Evolutionary conservation across 441 rosid species (phyloP).

Genomic region (Populus hybrid): DNA sequence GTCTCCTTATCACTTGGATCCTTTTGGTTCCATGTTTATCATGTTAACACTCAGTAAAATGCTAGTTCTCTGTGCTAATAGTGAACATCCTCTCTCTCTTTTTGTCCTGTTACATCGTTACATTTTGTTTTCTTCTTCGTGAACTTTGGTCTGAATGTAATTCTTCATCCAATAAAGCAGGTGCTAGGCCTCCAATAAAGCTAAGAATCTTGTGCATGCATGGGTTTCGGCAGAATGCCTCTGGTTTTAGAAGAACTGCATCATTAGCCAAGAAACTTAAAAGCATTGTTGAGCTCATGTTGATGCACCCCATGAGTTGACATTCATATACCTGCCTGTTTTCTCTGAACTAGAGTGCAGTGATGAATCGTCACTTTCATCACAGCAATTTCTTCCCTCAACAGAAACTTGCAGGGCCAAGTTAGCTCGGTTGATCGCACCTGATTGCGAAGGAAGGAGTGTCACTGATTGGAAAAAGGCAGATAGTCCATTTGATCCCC

Average conservation of each 20-base stretch:
- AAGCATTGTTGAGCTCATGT: constrained; percentile 61
- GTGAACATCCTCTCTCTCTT: background rate
- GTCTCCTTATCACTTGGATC: constrained; percentile 24
- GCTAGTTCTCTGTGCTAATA: background rate
- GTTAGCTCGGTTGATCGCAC: constrained; percentile 81
- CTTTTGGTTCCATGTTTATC: constrained; percentile 3
- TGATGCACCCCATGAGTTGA: constrained; percentile 80
- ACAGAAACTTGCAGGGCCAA: constrained; percentile 57
- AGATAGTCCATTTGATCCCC: constrained; percentile 61
- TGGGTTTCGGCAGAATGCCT: constrained; percentile 91
- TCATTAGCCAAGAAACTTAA: constrained; percentile 92
- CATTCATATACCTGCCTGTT: constrained; percentile 61
- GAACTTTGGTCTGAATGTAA: background rate
- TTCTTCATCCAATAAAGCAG: constrained; percentile 14
- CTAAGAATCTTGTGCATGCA: constrained; percentile 87
- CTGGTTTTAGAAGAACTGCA: constrained; percentile 87
- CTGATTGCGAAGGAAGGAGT: constrained; percentile 33
- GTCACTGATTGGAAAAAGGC: constrained; percentile 57
- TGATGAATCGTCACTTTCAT: constrained; percentile 22
- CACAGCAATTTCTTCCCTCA: constrained; percentile 36
- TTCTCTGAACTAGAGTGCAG: constrained; percentile 5
- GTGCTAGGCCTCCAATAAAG: constrained; percentile 39
- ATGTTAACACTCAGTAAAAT: background rate
- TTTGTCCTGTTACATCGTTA: background rate
- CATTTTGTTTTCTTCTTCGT: background rate